A percentile compares a stretch with the other conserved stretches of the same genome.
Evolutionary conservation across 352 stramenopile species (phyloP).

Genomic region (Thraustotheca clavata): DNA sequence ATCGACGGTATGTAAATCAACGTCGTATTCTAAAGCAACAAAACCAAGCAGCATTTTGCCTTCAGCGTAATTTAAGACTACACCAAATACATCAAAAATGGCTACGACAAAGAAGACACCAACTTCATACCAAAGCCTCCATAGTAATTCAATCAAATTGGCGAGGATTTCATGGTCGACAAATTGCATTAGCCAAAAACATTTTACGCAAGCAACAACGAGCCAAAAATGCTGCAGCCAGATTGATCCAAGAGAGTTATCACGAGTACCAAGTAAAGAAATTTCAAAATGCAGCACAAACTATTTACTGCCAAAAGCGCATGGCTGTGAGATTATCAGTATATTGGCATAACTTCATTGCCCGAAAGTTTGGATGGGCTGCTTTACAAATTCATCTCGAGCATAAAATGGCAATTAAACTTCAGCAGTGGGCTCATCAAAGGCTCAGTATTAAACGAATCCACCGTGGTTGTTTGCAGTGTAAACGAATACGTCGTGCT

Average conservation of each 20-base stretch:
- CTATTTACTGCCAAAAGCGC: constrained; percentile 19
- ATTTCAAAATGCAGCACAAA: constrained; percentile 19
- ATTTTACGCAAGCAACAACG: constrained; percentile 16
- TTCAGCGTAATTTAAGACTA: constrained; percentile 27
- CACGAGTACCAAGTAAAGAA: constrained; percentile 26
- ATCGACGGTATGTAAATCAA: constrained; percentile 9
- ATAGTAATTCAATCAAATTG: constrained; percentile 26
- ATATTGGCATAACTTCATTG: constrained; percentile 50
- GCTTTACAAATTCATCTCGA: constrained; percentile 29
- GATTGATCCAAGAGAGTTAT: constrained; percentile 36
- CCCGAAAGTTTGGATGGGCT: constrained; percentile 58
- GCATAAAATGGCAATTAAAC: constrained; percentile 15
- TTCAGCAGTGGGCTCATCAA: constrained; percentile 26
- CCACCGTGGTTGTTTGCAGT: not conserved
- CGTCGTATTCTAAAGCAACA: not conserved
- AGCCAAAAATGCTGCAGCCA: constrained; percentile 26
- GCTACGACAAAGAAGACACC: constrained; percentile 12
- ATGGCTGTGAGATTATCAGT: constrained; percentile 31
- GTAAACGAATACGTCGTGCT: not conserved
- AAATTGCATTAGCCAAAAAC: not conserved
- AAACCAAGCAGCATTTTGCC: constrained; percentile 12
- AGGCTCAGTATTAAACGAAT: not conserved
- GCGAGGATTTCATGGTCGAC: constrained; percentile 26
- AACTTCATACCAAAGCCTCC: not conserved
- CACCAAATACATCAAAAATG: constrained; percentile 23